Base-by-base conservation (phyloP, 176 grass and related monocot genomes). In the Urochloa ruziziensis region DNA sequence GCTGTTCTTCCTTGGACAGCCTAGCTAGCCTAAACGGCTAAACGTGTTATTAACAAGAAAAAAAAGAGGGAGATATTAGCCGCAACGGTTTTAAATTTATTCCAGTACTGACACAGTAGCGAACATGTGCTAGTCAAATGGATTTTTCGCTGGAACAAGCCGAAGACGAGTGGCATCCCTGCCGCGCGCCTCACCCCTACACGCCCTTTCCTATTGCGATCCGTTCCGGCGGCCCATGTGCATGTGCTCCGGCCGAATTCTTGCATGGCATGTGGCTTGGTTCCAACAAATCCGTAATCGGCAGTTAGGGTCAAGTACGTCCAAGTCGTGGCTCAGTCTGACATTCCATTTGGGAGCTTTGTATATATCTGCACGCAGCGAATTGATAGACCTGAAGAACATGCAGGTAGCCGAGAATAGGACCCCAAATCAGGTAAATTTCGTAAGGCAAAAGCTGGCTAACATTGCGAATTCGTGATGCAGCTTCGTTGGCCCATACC, bases 211-310 rank as follows among this genome's bases (percentile, higher is more conserved):
- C 13, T 37, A 48, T 32, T 7, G 63, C 14, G 62, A 3, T 47
- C 10, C 14, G 62, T 1, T 47, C 10, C 53, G 9, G 82, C 66
- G 74, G 8, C 4, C 6, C 37, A 40, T 40, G 37, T 40, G 37
- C 37, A 73, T 88, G 80, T 88, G 67, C 80, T 46, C 56, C 36
- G 80, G 42, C 86, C 54, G 79, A 70, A 62, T 77, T 64, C 70
- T 40, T 59, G 48, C 48, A 30, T 19, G 18, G 44, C 80, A 85
- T 75, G 87, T 80, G 76, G 35, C 32, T 30, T 60, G 39, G 52
- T 75, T 70, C 86, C 57, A 6, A 51, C 42, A 40, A 33, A 61
- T 73, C 47, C 73, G 27, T 35, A 61, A 23, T 65, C 66, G 62
- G 80, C 67, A 19, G 57, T 46, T 79, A 57, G 77, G 42, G 71